Evolutionary conservation across 2,329 filamentous ascomycete species (phyloP).

Genomic region (Colletotrichum sublineola): DNA sequence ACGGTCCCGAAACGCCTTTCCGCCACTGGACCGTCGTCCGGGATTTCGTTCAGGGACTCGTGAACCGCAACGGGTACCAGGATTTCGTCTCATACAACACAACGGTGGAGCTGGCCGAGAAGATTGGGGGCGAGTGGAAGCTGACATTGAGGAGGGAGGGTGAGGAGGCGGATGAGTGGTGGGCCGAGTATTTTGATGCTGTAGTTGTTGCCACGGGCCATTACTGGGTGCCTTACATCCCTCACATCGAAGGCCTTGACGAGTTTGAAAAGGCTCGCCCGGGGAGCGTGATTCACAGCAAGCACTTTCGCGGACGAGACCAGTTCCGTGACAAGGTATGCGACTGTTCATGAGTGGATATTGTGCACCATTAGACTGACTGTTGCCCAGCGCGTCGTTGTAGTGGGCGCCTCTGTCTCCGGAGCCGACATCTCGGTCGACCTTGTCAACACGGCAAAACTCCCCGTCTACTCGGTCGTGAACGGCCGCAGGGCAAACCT

Average conservation of each 20-base stretch:
- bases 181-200: slow-evolving; percentile 73
- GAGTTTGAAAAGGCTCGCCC: slow-evolving; percentile 60
- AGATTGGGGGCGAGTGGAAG: slow-evolving; percentile 64
- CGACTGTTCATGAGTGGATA: neutral
- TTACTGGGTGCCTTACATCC: slow-evolving; percentile 70
- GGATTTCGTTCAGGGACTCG: slow-evolving; percentile 65
- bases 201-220: slow-evolving; percentile 72
- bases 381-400: slow-evolving; percentile 64
- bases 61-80: slow-evolving; percentile 66
- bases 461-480: slow-evolving; percentile 65
- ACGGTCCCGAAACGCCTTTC: slow-evolving; percentile 72
- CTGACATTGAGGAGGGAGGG: slow-evolving; percentile 62
- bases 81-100: slow-evolving; percentile 68
- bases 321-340: slow-evolving; percentile 60
- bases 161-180: slow-evolving; percentile 66
- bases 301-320: slow-evolving; percentile 64
- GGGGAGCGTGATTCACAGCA: slow-evolving; percentile 67
- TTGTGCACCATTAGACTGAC: neutral
- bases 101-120: slow-evolving; percentile 71
- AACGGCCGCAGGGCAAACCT: slow-evolving; percentile 62
- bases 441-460: slow-evolving; percentile 59
- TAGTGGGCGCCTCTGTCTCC: slow-evolving; percentile 75
- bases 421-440: slow-evolving; percentile 72
- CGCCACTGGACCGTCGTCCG: slow-evolving; percentile 70
- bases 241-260: slow-evolving; percentile 62